Conservation (phyloP, 2,329 filamentous ascomycete genomes). For the Pseudocercospora pini-densiflorae region DNA sequence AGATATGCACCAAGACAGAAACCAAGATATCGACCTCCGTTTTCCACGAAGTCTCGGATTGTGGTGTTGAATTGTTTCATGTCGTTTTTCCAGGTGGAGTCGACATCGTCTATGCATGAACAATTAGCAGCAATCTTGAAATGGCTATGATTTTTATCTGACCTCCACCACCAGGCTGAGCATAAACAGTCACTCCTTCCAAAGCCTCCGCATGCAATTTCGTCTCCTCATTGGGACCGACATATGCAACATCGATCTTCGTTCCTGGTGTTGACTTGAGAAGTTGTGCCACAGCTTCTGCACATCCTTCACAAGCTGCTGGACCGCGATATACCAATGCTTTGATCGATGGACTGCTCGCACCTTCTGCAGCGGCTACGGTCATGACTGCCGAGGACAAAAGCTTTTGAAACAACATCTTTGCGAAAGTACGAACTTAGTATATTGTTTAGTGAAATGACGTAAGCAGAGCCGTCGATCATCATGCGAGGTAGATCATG, state of each 20-base stretch:
- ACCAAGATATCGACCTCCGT: slow-evolving; percentile 31
- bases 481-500: background rate
- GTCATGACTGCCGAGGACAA: background rate
- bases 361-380: background rate
- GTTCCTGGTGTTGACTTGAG: slow-evolving; percentile 16
- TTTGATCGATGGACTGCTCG: background rate
- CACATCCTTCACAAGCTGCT: slow-evolving; percentile 20
- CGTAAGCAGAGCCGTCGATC: background rate
- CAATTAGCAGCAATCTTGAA: background rate
- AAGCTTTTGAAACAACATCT: background rate
- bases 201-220: slow-evolving; percentile 25
- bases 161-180: slow-evolving; percentile 31
- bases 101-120: slow-evolving; percentile 19
- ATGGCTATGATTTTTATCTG: background rate
- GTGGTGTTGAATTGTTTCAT: slow-evolving; percentile 17
- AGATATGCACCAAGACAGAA: slow-evolving; percentile 32
- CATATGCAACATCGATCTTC: slow-evolving; percentile 27
- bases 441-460: too few species aligned
- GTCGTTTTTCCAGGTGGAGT: slow-evolving; percentile 23
- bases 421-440: background rate
- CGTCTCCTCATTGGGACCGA: slow-evolving; percentile 25
- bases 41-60: slow-evolving; percentile 28
- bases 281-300: slow-evolving; percentile 27
- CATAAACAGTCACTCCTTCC: slow-evolving; percentile 21
- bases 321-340: slow-evolving; percentile 30